Evolutionary conservation across 345 rosid genomes (phyloP).

Genomic region (Lagerstroemia speciosa): DNA sequence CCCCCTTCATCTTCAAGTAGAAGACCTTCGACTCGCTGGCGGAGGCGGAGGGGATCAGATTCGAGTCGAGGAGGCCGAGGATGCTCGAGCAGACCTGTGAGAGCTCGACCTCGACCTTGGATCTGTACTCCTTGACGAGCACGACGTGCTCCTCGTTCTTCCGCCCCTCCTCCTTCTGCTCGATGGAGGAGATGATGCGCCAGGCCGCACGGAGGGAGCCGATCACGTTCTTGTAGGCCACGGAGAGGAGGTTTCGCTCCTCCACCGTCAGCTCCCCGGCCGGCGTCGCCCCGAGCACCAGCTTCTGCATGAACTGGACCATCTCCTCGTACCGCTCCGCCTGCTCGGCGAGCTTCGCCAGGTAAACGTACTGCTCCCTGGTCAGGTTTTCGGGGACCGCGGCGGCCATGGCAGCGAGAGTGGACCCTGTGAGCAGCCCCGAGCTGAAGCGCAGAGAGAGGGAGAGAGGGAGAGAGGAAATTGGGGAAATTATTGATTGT

Average conservation of each 20-base stretch:
- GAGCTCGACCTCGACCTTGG: constrained; percentile 80
- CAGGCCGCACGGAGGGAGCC: constrained; percentile 97
- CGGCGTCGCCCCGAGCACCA: constrained; percentile 72
- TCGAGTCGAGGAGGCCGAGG: constrained; percentile 46
- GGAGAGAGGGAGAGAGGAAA: background rate
- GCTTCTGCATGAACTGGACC: constrained; percentile 87
- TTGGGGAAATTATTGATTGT: constrained; percentile 4
- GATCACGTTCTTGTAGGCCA: constrained; percentile 95
- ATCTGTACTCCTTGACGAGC: constrained; percentile 90
- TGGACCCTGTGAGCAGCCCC: background rate
- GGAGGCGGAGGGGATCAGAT: constrained; percentile 70
- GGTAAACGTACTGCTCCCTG: constrained; percentile 88
- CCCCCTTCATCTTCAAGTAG: constrained; percentile 95
- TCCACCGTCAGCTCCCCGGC: constrained; percentile 78
- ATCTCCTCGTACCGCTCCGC: constrained; percentile 98
- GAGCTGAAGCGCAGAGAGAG: background rate
- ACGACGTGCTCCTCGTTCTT: constrained; percentile 90
- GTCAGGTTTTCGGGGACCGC: constrained; percentile 43
- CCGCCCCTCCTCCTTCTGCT: constrained; percentile 88
- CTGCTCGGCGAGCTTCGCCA: constrained; percentile 91
- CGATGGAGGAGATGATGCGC: constrained; percentile 92
- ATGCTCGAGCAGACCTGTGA: constrained; percentile 71
- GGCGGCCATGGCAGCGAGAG: constrained; percentile 17
- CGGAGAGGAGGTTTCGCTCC: constrained; percentile 93
- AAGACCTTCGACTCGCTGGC: constrained; percentile 81